These are phyloP conservation scores for Pittosporum tobira DNA, from an alignment of 129 eudicot genomes.

Conservation along the genomic window DNA sequence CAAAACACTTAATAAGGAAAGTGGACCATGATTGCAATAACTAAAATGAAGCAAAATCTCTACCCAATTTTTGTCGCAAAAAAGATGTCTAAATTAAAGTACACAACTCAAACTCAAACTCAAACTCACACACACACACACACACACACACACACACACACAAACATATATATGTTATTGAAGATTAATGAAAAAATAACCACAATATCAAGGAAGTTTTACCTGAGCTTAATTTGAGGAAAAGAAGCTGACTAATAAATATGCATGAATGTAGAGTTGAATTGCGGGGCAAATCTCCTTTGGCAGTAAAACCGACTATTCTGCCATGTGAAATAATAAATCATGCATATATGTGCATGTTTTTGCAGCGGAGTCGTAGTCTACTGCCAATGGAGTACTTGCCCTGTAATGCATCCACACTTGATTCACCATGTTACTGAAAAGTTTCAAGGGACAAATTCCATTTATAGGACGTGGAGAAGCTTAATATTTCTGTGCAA, in stretches of 20 bases:
- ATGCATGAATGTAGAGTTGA: constrained; percentile 1
- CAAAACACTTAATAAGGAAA: too few relatives aligned
- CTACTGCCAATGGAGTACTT: constrained; percentile 29
- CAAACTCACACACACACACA: too few relatives aligned
- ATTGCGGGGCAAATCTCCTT: constrained; percentile 39
- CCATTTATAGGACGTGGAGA: neutral
- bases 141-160: too few relatives aligned
- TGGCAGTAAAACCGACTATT: constrained; percentile 23
- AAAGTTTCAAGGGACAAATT: neutral
- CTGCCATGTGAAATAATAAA: neutral
- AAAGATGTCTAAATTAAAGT: too few relatives aligned
- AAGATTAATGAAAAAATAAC: too few relatives aligned
- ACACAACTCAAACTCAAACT: too few relatives aligned
- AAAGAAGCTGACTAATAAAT: neutral
- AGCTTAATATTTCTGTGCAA: neutral
- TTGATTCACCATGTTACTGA: neutral
- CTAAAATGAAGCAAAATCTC: too few relatives aligned
- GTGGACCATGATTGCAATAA: too few relatives aligned
- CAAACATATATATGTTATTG: too few relatives aligned
- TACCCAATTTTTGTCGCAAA: too few relatives aligned
- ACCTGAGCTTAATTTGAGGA: neutral
- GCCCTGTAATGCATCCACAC: constrained; percentile 21
- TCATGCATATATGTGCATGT: neutral
- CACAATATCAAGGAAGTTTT: neutral
- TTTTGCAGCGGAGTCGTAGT: constrained; percentile 6